These are phyloP conservation scores for Jatropha multifida DNA, from an alignment of 441 rosid genomes.

Conservation along the genomic window DNA sequence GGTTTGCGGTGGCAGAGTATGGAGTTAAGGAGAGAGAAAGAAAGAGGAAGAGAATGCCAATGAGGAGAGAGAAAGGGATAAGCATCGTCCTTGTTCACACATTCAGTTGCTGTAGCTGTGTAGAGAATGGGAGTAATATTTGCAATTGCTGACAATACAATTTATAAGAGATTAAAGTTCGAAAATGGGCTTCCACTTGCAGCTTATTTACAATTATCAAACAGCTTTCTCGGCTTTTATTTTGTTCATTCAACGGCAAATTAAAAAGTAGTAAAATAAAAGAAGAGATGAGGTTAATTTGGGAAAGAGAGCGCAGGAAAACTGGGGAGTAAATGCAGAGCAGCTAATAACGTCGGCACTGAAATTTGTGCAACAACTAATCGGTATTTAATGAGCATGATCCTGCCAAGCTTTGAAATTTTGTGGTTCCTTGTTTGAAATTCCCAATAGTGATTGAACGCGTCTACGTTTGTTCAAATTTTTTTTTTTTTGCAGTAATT, in stretches of 20 bases:
- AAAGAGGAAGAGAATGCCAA: slow-evolving; percentile 20
- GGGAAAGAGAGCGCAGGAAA: background rate
- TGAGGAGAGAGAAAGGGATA: slow-evolving; percentile 4
- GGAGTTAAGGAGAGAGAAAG: slow-evolving; percentile 11
- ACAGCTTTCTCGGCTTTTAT: background rate
- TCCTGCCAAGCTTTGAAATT: too few relatives aligned
- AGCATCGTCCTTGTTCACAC: background rate
- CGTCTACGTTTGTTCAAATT: background rate
- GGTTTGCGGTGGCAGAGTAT: slow-evolving; percentile 21
- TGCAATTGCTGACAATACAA: background rate
- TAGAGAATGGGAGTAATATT: background rate
- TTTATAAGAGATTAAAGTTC: background rate
- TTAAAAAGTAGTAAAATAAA: background rate
- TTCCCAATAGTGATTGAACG: background rate
- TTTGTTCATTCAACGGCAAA: background rate
- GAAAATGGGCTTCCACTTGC: background rate
- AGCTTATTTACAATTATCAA: background rate
- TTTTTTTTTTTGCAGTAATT: too few relatives aligned
- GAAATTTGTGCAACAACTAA: background rate
- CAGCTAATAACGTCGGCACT: background rate
- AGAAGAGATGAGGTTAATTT: background rate
- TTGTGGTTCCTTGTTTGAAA: background rate
- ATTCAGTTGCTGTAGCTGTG: background rate
- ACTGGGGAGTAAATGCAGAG: slow-evolving; percentile 16
- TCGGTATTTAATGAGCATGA: too few relatives aligned